Conservation (phyloP, 768 basidiomycete species). For the Infundibulicybe gibba region DNA sequence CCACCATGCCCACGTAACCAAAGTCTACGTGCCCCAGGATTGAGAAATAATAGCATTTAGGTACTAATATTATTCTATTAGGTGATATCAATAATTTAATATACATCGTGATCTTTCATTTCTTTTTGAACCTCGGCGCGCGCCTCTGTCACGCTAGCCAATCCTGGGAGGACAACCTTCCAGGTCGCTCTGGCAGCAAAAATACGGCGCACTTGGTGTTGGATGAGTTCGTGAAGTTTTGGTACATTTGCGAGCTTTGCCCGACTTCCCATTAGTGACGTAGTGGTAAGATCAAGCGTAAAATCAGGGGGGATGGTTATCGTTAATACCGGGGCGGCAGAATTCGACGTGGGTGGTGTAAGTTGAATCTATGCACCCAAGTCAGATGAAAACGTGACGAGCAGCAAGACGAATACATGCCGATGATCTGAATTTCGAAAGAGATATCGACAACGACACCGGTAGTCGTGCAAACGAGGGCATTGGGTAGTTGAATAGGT, state of each 20-base stretch:
- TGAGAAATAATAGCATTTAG: no score
- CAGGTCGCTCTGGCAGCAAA: slow-evolving; percentile 59
- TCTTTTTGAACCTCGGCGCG: slow-evolving; percentile 33
- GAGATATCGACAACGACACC: slow-evolving; percentile 74
- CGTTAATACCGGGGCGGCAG: slow-evolving; percentile 57
- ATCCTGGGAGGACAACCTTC: slow-evolving; percentile 66
- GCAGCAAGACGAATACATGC: slow-evolving; percentile 32
- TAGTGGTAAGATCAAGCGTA: slow-evolving; percentile 80
- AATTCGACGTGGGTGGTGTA: slow-evolving; percentile 53
- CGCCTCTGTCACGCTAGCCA: slow-evolving; percentile 34
- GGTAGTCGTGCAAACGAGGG: slow-evolving; percentile 80
- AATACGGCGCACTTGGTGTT: slow-evolving; percentile 72
- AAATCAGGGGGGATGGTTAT: slow-evolving; percentile 84
- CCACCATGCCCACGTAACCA: no score
- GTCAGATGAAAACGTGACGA: slow-evolving; percentile 4
- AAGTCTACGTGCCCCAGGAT: no score
- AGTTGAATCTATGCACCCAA: slow-evolving; percentile 48
- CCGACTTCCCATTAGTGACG: slow-evolving; percentile 90
- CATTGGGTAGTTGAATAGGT: slow-evolving; percentile 83
- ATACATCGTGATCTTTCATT: slow-evolving; percentile 17
- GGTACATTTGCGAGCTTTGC: slow-evolving; percentile 98
- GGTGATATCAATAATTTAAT: background rate
- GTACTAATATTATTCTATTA: no score
- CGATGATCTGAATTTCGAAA: slow-evolving; percentile 68
- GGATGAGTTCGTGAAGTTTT: slow-evolving; percentile 93